Base-by-base conservation (phyloP, 2,329 filamentous ascomycete genomes). In the Botrytis cinerea region DNA sequence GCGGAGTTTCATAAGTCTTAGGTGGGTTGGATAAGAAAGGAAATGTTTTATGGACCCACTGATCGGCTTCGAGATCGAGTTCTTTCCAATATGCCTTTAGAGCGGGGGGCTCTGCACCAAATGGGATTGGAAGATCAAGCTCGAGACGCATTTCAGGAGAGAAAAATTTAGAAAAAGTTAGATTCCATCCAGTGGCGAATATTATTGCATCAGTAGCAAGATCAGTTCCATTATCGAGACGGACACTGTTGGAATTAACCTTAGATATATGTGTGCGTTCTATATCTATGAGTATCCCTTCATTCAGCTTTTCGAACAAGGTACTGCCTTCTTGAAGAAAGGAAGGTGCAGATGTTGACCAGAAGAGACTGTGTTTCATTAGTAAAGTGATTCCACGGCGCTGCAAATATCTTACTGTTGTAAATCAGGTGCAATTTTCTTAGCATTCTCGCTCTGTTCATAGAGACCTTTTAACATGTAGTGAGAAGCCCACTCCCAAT, bases 1-100 rank as follows among this genome's bases (percentile, higher is more conserved):
- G 71, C 1, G 68, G 60, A 18, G 28, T 48, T 60, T 73, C 68
- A 20, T 72, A 45, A 22, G 72, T 62, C 32, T 70, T 67, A 2
- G 69, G 68, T 7, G 68, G 68, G n/a, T 73, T 71, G 25, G 69
- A 71, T 16, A 73, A n/a, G 61, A 71, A 73, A n/a, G 72, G 72
- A 9, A 73, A 72, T 7, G 70, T 72, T 18, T 35, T 59, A 32
- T 75, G 69, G 3, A 72, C 69, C 54, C 54, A 72, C 60, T 62
- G n/a, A 59, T 75, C 57, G 1, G 72, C 45, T 16, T 57, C 62
- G 20, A 20, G 28, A 43, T 70, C 66, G 9, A 63, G 64, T 14
- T 70, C 48, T 10, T 43, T 63, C 72, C 72, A 73, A 40, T 70
- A 64, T 25, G 46, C 28, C 35, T 73, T 70, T 2, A 61, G 5